Conservation (phyloP, 495 filamentous ascomycete species). For the Bacidia rubella region DNA sequence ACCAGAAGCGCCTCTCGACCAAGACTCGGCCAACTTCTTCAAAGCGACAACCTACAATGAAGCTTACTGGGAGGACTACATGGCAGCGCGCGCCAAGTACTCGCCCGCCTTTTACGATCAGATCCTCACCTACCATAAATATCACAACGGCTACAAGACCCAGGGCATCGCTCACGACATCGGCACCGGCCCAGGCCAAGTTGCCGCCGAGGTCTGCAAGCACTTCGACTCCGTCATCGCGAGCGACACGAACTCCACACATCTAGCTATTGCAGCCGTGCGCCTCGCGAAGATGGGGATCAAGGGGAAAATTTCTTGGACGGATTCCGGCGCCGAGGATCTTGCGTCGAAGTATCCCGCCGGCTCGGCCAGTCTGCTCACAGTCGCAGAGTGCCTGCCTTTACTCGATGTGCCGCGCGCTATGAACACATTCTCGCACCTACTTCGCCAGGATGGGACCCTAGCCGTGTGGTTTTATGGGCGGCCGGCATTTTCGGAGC, state of each 20-base stretch:
- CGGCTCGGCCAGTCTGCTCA: constrained; percentile 19
- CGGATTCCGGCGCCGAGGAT: constrained; percentile 15
- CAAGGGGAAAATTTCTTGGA: constrained; percentile 8
- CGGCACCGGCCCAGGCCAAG: constrained; percentile 20
- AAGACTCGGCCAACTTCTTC: no score
- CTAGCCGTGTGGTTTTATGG: constrained; percentile 25
- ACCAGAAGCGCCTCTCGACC: no score
- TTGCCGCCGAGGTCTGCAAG: constrained; percentile 12
- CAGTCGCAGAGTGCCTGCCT: constrained; percentile 18
- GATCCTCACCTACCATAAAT: constrained; percentile 14
- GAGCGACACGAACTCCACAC: constrained; percentile 15
- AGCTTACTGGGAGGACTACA: constrained; percentile 17
- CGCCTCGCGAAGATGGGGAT: not conserved
- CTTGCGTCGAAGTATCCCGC: constrained; percentile 9
- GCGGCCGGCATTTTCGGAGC: constrained; percentile 17
- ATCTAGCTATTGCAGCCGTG: constrained; percentile 14
- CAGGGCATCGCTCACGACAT: constrained; percentile 21
- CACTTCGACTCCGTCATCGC: constrained; percentile 19
- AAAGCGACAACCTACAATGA: no score
- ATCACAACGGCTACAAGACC: constrained; percentile 4
- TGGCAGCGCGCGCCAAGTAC: constrained; percentile 15
- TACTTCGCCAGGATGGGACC: constrained; percentile 20
- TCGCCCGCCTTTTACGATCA: constrained; percentile 11
- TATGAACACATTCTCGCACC: constrained; percentile 12
- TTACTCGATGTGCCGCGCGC: constrained; percentile 19